Conservation (phyloP, 176 grass and related monocot species). For the Lolium perenne region DNA sequence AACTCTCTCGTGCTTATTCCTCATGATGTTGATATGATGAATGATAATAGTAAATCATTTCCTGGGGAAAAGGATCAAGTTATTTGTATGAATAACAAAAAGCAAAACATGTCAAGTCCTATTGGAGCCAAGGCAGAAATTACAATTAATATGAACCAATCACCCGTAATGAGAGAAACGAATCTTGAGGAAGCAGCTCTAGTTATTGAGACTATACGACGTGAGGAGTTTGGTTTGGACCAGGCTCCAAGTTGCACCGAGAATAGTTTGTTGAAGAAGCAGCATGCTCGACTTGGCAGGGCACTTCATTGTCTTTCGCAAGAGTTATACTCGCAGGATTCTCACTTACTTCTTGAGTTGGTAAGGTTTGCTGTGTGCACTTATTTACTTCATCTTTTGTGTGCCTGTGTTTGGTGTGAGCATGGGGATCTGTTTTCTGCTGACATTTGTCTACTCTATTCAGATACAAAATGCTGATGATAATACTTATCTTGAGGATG, state of each 20-base stretch:
- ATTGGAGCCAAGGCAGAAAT: slow-evolving; percentile 27
- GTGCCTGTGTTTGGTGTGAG: neutral
- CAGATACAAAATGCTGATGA: slow-evolving; percentile 99
- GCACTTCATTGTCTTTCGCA: slow-evolving; percentile 97
- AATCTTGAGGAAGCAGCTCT: slow-evolving; percentile 57
- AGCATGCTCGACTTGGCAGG: slow-evolving; percentile 97
- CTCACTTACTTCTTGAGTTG: slow-evolving; percentile 67
- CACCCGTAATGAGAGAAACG: slow-evolving; percentile 36
- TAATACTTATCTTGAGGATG: slow-evolving; percentile 77
- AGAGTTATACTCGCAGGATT: slow-evolving; percentile 97
- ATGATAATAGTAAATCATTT: slow-evolving; percentile 39
- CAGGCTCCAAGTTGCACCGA: slow-evolving; percentile 58
- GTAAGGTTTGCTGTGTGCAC: slow-evolving; percentile 41
- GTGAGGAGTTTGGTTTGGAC: slow-evolving; percentile 98
- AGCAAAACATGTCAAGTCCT: slow-evolving; percentile 38
- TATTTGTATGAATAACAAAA: slow-evolving; percentile 31
- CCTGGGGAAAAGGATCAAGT: slow-evolving; percentile 35
- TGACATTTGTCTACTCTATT: slow-evolving; percentile 46
- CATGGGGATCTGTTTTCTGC: slow-evolving; percentile 33
- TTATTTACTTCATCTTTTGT: slow-evolving; percentile 33
- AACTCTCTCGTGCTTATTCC: slow-evolving; percentile 33
- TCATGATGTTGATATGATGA: slow-evolving; percentile 15
- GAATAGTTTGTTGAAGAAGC: slow-evolving; percentile 80
- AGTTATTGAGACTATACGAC: slow-evolving; percentile 82
- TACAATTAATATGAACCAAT: slow-evolving; percentile 38